Evolutionary conservation across 306 rosid genomes (phyloP).

Genomic region (Cucurbita maxima): DNA sequence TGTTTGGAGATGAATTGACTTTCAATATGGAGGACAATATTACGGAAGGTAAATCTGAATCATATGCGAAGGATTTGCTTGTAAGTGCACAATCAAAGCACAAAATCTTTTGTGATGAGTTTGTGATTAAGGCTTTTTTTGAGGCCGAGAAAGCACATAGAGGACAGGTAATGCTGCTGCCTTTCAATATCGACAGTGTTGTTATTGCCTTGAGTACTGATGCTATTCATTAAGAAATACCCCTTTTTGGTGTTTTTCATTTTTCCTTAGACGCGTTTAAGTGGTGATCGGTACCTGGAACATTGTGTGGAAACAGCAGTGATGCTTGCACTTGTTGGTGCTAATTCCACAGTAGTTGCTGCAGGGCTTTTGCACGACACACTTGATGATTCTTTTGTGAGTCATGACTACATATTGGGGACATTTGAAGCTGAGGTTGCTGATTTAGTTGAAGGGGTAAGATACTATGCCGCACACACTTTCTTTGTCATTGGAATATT

Average conservation of each 20-base stretch:
- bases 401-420: constrained; percentile 46
- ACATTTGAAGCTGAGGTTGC: constrained; percentile 72
- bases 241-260: not conserved
- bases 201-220: constrained; percentile 4
- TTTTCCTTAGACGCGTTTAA: constrained; percentile 56
- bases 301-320: constrained; percentile 95
- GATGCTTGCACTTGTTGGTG: constrained; percentile 80
- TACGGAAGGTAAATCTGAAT: constrained; percentile 29
- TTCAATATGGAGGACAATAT: constrained; percentile 39
- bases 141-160: constrained; percentile 74
- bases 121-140: constrained; percentile 50
- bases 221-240: constrained; percentile 6
- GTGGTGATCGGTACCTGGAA: constrained; percentile 88
- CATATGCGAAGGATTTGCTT: constrained; percentile 44
- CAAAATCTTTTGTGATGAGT: constrained; percentile 48
- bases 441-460: constrained; percentile 88
- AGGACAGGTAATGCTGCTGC: constrained; percentile 37
- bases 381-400: constrained; percentile 70
- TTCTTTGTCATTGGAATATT: not conserved
- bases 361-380: constrained; percentile 97
- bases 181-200: not conserved
- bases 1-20: constrained; percentile 56
- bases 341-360: constrained; percentile 81
- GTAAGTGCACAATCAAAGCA: constrained; percentile 43
- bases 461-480: not conserved